Evolutionary conservation across 192 early-diverging fungal species (phyloP), one percentile per base, ranked within the genome.

Genomic region (Podila epicladia): DNA sequence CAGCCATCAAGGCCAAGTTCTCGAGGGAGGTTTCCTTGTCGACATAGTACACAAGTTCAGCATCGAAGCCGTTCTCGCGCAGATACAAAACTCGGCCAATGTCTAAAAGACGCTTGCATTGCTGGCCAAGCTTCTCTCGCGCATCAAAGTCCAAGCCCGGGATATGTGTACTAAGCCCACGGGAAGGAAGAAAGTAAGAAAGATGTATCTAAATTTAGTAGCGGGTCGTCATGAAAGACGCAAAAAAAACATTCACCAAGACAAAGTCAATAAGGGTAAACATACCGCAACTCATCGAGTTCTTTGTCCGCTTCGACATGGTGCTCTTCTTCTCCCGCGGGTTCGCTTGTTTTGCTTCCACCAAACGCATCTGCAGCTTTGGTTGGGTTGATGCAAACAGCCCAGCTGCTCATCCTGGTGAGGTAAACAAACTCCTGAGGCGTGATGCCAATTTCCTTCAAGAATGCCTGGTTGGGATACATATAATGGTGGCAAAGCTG

Each of bases 101-200:
- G 65, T 97, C 95, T 50, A 96, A 49, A n/a, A 95, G 69, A 20
- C 95, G 85, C 72, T 97, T 97, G 62, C 91, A 90, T 37, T 90
- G 83, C 35, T 86, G 87, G 0, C 95, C 95, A 62, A 95, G 84
- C 11, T 69, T 61, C 66, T 90, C 89, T 17, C 93, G 88, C 51
- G 86, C 88, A 9, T 82, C 65, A 67, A 86, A 87, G n/a, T 89
- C 71, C 49, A 95, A 64, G 4, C 92, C 87, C 35, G 93, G 92
- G 83, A 92, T 95, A 74, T 95, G 92, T 15, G 75, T 71, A 29
- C 86, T 88, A 63, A 59, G 60, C 50, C 29, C 53, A 29, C 20
- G 41, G 53, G 60, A 45, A 37, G 45, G 62, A 67, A 57, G 55
- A 37, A 58, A n/a, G n/a, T n/a, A n/a, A n/a, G n/a, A 8, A 28